Evolutionary conservation across 2,329 filamentous ascomycete species (phyloP).

Genomic region (Dothiorella sarmentorum): DNA sequence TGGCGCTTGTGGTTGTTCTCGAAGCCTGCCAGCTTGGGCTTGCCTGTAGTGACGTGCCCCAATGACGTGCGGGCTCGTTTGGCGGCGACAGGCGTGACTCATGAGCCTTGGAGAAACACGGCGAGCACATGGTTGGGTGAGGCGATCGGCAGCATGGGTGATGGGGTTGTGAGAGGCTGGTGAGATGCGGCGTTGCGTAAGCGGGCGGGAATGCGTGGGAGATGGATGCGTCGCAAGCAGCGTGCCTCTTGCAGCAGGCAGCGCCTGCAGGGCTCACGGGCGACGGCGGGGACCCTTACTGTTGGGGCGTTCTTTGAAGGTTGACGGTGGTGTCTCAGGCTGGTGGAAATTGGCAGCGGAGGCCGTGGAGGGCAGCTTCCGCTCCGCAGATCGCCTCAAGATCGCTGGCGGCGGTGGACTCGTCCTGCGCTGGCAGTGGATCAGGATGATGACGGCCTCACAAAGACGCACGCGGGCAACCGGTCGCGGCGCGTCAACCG

Average conservation of each 20-base stretch:
- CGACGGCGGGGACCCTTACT: background rate
- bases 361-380: background rate
- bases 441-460: background rate
- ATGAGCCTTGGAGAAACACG: constrained; percentile 8
- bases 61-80: constrained; percentile 7
- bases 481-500: background rate
- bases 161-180: background rate
- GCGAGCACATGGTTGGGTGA: background rate
- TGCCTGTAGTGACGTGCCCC: constrained; percentile 7
- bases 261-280: background rate
- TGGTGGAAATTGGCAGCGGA: background rate
- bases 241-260: background rate
- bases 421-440: background rate
- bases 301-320: background rate
- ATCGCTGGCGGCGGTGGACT: background rate
- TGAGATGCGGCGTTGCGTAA: constrained; percentile 1
- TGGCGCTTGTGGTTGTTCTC: constrained; percentile 3
- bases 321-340: constrained; percentile 1
- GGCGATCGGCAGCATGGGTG: constrained; percentile 7
- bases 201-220: too few species aligned
- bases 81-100: background rate
- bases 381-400: too few species aligned
- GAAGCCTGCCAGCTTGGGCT: constrained; percentile 12
- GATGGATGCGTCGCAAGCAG: background rate
- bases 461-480: background rate